Base-by-base conservation (phyloP, 176 grass and related monocot species). In the Miscanthus lutarioriparius region DNA sequence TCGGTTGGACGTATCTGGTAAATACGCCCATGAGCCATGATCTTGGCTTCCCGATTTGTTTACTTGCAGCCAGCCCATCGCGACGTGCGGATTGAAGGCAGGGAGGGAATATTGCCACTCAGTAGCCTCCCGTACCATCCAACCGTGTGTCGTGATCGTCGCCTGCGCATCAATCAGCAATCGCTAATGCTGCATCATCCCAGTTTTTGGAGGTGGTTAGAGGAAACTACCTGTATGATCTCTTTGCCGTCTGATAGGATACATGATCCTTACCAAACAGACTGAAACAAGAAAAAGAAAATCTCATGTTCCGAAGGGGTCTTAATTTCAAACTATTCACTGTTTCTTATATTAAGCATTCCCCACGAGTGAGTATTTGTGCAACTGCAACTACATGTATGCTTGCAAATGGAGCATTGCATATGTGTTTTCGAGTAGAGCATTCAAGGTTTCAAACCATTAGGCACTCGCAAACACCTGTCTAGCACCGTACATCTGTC, bases 91-190 rank as follows among this genome's bases (percentile, higher is more conserved):
- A 14, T 69, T 61, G 71, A 87, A 76, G 79, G 36, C 47, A 12
- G 62, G 45, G 19, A 44, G 53, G 25, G 85, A 87, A 82, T 75
- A 82, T 59, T 82, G 59, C 85, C 73, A 16, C 35, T 37, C 23
- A 65, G 45, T 27, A 73, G 54, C 39, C 8, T 66, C 62, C 10
- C 74, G 25, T 11, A 69, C 58, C 36, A 53, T 77, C 33, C 38
- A 66, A 65, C 73, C 38, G 62, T 23, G 20, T 9, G 19, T 53
- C n/a, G n/a, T n/a, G n/a, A n/a, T n/a, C n/a, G 14, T 28, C 32
- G 16, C 23, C 54, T 74, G 36, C n/a, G n/a, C 38, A 36, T 58
- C 53, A 10, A 58, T 58, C 53, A 10, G n/a, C 43, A 45, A 38
- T 77, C 40, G 44, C 72, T 56, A 16, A n/a, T n/a, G 32, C 63